Percentiles rank a stretch among this genome's conserved stretches.
These are phyloP conservation scores for Apiotrichum gracile DNA, from an alignment of 1,284 basidiomycete genomes.

Conservation along the genomic window DNA sequence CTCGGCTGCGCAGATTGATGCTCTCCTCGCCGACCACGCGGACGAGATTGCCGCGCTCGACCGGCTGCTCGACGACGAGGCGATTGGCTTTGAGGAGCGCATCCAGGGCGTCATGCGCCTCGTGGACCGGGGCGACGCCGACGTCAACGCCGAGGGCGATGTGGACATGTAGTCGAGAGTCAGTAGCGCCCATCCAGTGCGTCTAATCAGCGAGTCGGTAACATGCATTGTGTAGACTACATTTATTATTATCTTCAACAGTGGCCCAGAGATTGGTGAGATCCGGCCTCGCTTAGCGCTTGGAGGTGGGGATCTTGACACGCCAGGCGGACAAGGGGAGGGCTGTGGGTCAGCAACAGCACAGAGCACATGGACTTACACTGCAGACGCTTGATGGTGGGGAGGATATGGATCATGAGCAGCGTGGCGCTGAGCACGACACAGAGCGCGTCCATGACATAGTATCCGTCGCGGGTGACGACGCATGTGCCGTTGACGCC, in stretches of 20 bases:
- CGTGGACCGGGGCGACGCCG: slow-evolving; percentile 14
- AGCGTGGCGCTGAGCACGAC: slow-evolving; percentile 66
- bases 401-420: slow-evolving; percentile 71
- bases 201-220: background rate
- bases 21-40: slow-evolving; percentile 36
- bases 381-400: slow-evolving; percentile 78
- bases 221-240: slow-evolving; percentile 1
- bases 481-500: slow-evolving; percentile 73
- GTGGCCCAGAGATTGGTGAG: background rate
- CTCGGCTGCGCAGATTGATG: slow-evolving; percentile 28
- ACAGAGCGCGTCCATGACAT: slow-evolving; percentile 74
- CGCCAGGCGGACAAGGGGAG: slow-evolving; percentile 45
- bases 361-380: slow-evolving; percentile 52
- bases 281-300: no score
- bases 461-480: slow-evolving; percentile 87
- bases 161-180: slow-evolving; percentile 7
- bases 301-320: slow-evolving; percentile 40
- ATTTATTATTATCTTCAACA: background rate
- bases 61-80: slow-evolving; percentile 21
- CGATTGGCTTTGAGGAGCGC: slow-evolving; percentile 27
- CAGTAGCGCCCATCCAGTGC: background rate
- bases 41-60: slow-evolving; percentile 33
- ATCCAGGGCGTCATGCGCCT: slow-evolving; percentile 30
- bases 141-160: slow-evolving; percentile 12
- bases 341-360: slow-evolving; percentile 19